Evolutionary conservation across 1,139 yeast species (phyloP), one percentile per base, ranked within the genome.

Genomic region (Taphrina communis): DNA sequence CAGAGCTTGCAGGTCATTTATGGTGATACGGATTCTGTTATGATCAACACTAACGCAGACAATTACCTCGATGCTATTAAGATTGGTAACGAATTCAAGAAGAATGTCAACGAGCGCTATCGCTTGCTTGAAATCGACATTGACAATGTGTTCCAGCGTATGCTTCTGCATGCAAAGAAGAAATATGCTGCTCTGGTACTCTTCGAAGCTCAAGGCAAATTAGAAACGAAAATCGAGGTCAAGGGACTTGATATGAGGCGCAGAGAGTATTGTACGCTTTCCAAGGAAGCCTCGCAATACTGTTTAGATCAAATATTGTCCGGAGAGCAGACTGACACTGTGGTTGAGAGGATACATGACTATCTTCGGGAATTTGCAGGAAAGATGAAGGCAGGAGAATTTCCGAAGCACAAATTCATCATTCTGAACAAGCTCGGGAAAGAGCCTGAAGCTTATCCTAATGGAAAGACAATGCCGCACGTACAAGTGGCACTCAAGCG

Each of bases 11-110:
- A 91, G 71, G 99, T 95, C 66, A 91, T 95, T 21, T 95, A 95
- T 76, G 99, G 99, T 82, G 99, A 95, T 81, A 95, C 99, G 0
- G 99, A 95, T 81, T 95, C 99, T 46, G 98, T 95, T 68, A 95
- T 95, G 99, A 92, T 95, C 76, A 96, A 94, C 78, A 92, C 98
- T 1, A 93, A 93, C 57, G 88, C 86, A 57, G 85, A 84, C 70
- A 83, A 81, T 53, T 89, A 84, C 75, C 79, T 80, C 44, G 97
- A 90, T 59, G 97, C 99, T 0, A 79, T 90, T 57, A 84, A 84
- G 74, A 88, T 92, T 73, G 99, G 98, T 59, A 87, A 88, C 65
- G 88, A 88, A 69, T 93, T 95, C 80, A 94, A 94, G 78, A 78
- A 82, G 65, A 84, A 87, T 72, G 98, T 95, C 69, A 95, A 95